Base-by-base conservation (phyloP, 805 yeast species). In the Hyphopichia homilentoma region DNA sequence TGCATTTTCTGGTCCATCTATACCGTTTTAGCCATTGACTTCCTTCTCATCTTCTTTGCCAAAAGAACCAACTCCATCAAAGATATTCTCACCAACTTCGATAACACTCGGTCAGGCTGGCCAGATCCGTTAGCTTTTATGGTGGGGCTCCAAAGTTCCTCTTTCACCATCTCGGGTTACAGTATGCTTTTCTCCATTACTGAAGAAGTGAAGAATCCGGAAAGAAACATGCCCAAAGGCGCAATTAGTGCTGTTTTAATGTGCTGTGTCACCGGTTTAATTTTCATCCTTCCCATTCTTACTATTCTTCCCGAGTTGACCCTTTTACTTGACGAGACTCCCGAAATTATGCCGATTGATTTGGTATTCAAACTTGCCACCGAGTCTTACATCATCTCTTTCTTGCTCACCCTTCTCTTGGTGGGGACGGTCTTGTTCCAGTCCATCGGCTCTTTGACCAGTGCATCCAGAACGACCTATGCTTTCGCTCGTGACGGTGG, bases 401-500 rank as follows among this genome's bases (percentile, higher is more conserved):
- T 83, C 40, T 73, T 84, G 31, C 65, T 84, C 36, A 84, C 78
- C 8, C 57, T 83, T 4, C 61, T 84, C 52, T 71, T 82, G 36
- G 64, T 77, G 29, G 93, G 85, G 0, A 82, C 87, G 13, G 74
- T 80, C 16, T 48, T 82, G 7, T 84, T 84, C 54, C 87, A 86
- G 21, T 82, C 88, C 2, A 77, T 85, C 30, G 89, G 94, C 4
- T 74, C 90, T 1, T 66, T 83, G 21, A 84, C 93, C 1, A 81
- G 94, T 0, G 84, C 88, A 2, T 83, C 93, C 3, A 73, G 94
- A 68, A 73, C 81, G n/a, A 84, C 87, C 0, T 84, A 75, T 52
- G 82, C 86, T 16, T 79, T 85, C 60, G 86, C 90, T 32, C 73
- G 95, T 60, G 95, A 85, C 53, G 84, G 80, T 22, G 95, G 88